Conservation (phyloP, 2,329 filamentous ascomycete genomes). For the Conoideocrella luteorostrata region DNA sequence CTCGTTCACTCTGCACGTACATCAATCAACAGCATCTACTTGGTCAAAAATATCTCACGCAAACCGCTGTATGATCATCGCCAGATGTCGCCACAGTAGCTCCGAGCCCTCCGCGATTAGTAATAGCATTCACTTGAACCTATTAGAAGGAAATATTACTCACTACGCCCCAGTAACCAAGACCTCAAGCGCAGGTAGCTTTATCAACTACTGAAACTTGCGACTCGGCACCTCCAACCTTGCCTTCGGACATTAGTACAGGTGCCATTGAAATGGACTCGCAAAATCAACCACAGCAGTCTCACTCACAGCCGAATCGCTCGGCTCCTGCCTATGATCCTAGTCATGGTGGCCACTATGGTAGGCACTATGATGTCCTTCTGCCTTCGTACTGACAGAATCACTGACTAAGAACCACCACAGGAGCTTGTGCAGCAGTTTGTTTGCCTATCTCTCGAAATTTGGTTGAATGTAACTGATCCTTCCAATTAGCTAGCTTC, state of each 20-base stretch:
- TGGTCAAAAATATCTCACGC: no score
- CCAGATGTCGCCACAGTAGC: no score
- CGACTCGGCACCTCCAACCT: no score
- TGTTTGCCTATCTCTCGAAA: constrained; percentile 10
- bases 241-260: constrained; percentile 1
- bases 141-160: no score
- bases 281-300: constrained; percentile 40
- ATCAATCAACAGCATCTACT: no score
- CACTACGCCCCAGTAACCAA: no score
- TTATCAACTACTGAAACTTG: no score
- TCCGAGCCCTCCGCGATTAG: no score
- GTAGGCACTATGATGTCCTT: constrained; percentile 39
- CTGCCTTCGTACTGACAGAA: not conserved
- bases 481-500: constrained; percentile 60
- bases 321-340: constrained; percentile 65
- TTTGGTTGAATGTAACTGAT: constrained; percentile 18
- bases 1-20: no score
- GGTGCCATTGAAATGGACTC: constrained; percentile 27
- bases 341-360: constrained; percentile 70
- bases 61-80: no score
- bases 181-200: no score
- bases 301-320: constrained; percentile 51
- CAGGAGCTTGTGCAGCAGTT: constrained; percentile 44
- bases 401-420: constrained; percentile 14
- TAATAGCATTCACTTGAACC: no score